Conservation (phyloP, 106 monocot species). For the Cymbidium sinense region DNA sequence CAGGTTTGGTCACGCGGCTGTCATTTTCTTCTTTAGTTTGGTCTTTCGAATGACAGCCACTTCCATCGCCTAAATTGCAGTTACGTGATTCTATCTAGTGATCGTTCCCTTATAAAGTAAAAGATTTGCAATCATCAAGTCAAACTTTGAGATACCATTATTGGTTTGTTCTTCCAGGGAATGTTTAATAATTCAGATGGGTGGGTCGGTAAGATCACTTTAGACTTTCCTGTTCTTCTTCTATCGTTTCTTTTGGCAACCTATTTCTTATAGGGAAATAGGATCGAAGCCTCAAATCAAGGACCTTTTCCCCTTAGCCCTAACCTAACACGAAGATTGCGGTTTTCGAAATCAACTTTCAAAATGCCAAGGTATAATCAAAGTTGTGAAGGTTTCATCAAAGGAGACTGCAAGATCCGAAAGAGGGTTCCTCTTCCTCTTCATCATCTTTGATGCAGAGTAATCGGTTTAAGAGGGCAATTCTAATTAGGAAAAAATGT, state of each 20-base stretch:
- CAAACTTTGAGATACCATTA: not conserved
- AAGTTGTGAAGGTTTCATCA: not conserved
- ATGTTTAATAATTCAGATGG: not conserved
- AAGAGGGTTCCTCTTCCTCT: constrained; percentile 31
- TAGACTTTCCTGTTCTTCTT: not conserved
- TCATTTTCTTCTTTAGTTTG: not conserved
- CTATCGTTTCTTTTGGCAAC: not conserved
- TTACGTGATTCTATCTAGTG: not conserved
- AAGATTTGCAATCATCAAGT: not conserved
- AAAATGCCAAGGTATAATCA: constrained; percentile 31
- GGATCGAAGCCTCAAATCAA: not conserved
- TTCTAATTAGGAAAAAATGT: constrained; percentile 21
- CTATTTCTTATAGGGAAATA: not conserved
- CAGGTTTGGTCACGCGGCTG: not conserved
- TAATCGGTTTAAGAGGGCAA: constrained; percentile 29
- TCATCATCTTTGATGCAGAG: constrained; percentile 36
- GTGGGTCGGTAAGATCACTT: not conserved
- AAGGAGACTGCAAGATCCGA: constrained; percentile 27
- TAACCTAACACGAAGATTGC: not conserved
- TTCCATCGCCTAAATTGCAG: not conserved
- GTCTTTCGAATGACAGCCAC: not conserved
- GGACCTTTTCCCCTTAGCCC: not conserved
- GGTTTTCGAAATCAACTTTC: not conserved
- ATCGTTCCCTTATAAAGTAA: not conserved
- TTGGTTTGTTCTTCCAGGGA: too few relatives aligned